phyloP scores from a whole-genome alignment of 371 early-diverging fungal genomes.

The Sporodiniella umbellata region DNA sequence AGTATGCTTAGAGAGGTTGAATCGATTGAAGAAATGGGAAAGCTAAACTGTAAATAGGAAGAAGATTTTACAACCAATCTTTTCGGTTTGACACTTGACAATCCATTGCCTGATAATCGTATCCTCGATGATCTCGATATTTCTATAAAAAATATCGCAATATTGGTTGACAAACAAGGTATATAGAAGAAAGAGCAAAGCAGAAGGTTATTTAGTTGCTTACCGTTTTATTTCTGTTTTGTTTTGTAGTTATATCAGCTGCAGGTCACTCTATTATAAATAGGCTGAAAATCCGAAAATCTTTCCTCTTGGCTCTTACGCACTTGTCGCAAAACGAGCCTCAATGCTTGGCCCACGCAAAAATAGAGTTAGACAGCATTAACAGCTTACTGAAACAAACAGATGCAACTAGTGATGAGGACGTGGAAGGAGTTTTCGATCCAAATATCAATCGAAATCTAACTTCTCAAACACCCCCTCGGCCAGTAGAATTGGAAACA shows the following conservation, averaged over 20 bases:
- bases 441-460: slow-evolving; percentile 65
- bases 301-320: slow-evolving; percentile 27
- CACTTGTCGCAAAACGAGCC: slow-evolving; percentile 35
- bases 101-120: slow-evolving; percentile 41
- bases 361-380: slow-evolving; percentile 17
- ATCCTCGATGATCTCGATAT: slow-evolving; percentile 48
- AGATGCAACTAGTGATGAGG: slow-evolving; percentile 3
- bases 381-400: background rate
- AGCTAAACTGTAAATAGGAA: slow-evolving; percentile 47
- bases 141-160: slow-evolving; percentile 28
- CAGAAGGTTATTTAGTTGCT: background rate
- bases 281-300: slow-evolving; percentile 27
- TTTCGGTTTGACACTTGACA: slow-evolving; percentile 58
- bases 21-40: too few relatives aligned
- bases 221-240: background rate
- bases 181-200: background rate
- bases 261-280: slow-evolving; percentile 19
- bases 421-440: slow-evolving; percentile 47
- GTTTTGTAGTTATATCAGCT: background rate
- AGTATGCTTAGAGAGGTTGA: slow-evolving; percentile 21
- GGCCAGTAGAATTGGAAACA: slow-evolving; percentile 57
- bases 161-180: slow-evolving; percentile 5
- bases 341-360: slow-evolving; percentile 24
- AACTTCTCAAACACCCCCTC: slow-evolving; percentile 67
- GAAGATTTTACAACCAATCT: slow-evolving; percentile 70